Base-by-base conservation (phyloP, 148 eudicot genomes). In the Selenicereus undatus region DNA sequence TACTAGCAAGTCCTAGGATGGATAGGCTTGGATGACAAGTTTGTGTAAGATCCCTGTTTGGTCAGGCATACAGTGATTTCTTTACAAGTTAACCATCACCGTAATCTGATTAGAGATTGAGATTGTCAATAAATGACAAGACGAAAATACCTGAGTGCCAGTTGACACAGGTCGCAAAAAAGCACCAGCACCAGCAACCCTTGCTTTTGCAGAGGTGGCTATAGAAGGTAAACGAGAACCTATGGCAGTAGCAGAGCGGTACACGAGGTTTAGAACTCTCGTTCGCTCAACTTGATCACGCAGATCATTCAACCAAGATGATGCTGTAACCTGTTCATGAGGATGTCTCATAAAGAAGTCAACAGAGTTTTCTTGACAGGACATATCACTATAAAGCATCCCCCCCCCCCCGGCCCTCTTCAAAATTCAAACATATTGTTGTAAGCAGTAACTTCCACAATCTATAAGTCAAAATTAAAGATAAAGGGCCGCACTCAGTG, bases 301-400 rank as follows among this genome's bases (percentile, higher is more conserved):
- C 74, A 95, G 88, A 91, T 95, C 99, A 83, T 92, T 92, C 77
- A 89, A 82, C 97, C 99, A 93, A 87, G 99, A 92, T 45, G 99
- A 95, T 82, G 97, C 94, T 42, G 97, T 95, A 77, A 93, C 99
- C 99, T 93, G 89, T 76, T 21, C 75, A 78, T 12, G 71, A 69
- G 16, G 62, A 52, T 32, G 51, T 74, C 48, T 74, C 75, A 60
- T 69, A 54, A 74, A n/a, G 35, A 75, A 36, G 56, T 14, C 20
- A 42, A n/a, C 22, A 12, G 32, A 32, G 32, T 74, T 51, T 26
- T 24, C 21, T 7, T 17, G 42, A 4, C 8, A 54, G 7, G 24
- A 18, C 1, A 45, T 24, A 52, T 52, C 11, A 29, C 39, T 1
- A 22, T 12, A 73, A 39, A 39, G 2, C 43, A 39, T 7, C 3